Conservation (phyloP, 768 basidiomycete species). For the Rhodosporidiobolus odoratus region DNA sequence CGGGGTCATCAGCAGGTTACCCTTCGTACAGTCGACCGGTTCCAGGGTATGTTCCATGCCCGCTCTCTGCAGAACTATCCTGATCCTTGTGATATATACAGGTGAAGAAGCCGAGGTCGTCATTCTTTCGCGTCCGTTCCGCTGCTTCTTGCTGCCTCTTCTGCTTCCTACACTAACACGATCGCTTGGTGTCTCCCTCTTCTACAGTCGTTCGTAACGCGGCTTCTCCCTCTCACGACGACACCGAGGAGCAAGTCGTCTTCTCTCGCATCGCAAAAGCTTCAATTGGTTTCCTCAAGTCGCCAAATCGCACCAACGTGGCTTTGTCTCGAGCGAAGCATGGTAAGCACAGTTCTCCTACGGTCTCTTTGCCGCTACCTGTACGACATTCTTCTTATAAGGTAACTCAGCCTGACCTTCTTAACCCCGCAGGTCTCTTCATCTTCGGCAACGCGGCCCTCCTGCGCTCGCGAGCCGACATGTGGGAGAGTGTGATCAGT, state of each 20-base stretch:
- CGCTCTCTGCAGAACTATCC: no score
- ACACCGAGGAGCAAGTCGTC: conserved; percentile 44
- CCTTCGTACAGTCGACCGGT: conserved; percentile 70
- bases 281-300: conserved; percentile 64
- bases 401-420: background rate
- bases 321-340: conserved; percentile 69
- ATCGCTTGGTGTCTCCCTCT: no score
- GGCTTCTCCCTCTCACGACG: conserved; percentile 53
- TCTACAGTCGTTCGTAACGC: conserved; percentile 61
- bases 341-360: conserved; percentile 46
- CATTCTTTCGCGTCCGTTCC: conserved; percentile 57
- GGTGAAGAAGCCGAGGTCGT: conserved; percentile 58
- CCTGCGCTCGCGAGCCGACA: conserved; percentile 53
- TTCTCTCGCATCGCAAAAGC: conserved; percentile 22
- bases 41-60: no score
- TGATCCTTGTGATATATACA: no score
- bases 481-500: conserved; percentile 60
- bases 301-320: conserved; percentile 49
- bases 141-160: no score
- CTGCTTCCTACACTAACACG: no score
- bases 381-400: no score
- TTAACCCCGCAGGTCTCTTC: conserved; percentile 49
- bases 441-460: conserved; percentile 65
- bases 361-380: background rate
- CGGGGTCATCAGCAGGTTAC: conserved; percentile 56